phyloP scores from a whole-genome alignment of 805 yeast species.

The Priceomyces medius region DNA sequence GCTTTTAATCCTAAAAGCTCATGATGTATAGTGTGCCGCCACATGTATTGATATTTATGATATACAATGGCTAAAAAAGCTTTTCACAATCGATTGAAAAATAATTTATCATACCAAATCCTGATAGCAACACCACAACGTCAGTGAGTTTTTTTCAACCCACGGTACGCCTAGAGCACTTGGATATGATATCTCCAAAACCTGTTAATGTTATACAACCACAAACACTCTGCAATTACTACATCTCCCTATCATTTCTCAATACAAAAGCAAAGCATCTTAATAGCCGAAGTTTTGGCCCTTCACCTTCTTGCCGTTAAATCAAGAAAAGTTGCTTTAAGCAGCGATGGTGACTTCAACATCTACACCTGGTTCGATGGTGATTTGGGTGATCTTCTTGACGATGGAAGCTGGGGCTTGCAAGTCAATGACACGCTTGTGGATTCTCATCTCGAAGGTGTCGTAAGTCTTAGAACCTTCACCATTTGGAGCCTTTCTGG shows the following conservation, averaged over 20 bases:
- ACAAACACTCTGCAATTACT: not conserved
- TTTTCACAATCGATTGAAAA: conserved; percentile 9
- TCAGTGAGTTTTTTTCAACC: conserved; percentile 41
- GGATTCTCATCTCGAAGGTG: conserved; percentile 99
- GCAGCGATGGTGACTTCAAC: conserved; percentile 91
- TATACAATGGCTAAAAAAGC: conserved; percentile 12
- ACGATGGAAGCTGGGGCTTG: conserved; percentile 93
- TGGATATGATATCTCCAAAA: conserved; percentile 29
- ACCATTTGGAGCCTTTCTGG: conserved; percentile 99
- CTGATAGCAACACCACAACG: conserved; percentile 67
- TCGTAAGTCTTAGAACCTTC: conserved; percentile 99
- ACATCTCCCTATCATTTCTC: not conserved
- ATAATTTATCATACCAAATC: conserved; percentile 34
- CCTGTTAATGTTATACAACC: not conserved
- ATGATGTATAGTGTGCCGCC: conserved; percentile 7
- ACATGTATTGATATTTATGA: conserved; percentile 7
- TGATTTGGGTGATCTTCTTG: conserved; percentile 95
- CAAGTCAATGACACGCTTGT: conserved; percentile 99
- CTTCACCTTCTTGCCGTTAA: not conserved
- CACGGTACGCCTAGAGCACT: conserved; percentile 65
- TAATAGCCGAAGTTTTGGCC: not conserved
- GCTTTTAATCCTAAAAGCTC: conserved; percentile 3
- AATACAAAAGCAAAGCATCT: not conserved
- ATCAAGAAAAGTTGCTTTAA: conserved; percentile 40
- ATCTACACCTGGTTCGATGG: conserved; percentile 99